These are phyloP conservation scores for Pseudoneurospora amorphoporcata DNA, from an alignment of 495 filamentous ascomycete genomes.

Conservation along the genomic window DNA sequence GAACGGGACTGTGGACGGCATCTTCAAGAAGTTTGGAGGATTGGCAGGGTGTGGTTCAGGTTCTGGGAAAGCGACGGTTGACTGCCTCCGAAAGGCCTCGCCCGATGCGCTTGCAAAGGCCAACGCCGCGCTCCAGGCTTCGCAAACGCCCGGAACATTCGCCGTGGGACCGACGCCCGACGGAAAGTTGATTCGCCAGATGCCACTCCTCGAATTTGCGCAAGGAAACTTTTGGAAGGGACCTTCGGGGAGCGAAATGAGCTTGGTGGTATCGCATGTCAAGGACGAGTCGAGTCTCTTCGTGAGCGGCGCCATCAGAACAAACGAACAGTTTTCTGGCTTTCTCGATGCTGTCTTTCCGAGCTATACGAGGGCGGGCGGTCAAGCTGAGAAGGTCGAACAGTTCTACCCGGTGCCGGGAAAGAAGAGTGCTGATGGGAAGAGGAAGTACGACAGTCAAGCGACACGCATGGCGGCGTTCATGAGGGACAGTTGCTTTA, in stretches of 20 bases:
- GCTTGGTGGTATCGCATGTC: constrained; percentile 30
- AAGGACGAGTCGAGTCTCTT: constrained; percentile 31
- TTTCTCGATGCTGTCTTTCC: constrained; percentile 35
- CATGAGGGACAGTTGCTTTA: constrained; percentile 27
- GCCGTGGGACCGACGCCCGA: constrained; percentile 37
- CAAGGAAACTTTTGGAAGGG: constrained; percentile 35
- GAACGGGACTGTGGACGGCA: constrained; percentile 24
- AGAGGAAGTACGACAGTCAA: constrained; percentile 19
- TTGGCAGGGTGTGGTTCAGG: constrained; percentile 37
- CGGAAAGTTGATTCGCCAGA: constrained; percentile 33
- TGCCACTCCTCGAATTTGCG: constrained; percentile 33
- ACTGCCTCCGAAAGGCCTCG: constrained; percentile 31
- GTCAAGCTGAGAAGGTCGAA: constrained; percentile 23
- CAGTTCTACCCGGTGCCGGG: constrained; percentile 23
- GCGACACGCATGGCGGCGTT: constrained; percentile 23
- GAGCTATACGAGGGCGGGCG: constrained; percentile 21
- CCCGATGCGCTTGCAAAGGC: constrained; percentile 26
- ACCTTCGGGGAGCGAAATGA: constrained; percentile 12
- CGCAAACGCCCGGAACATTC: constrained; percentile 28
- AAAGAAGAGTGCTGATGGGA: constrained; percentile 1
- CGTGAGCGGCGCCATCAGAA: constrained; percentile 34
- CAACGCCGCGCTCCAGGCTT: constrained; percentile 27
- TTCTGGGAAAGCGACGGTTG: not conserved
- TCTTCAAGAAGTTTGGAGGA: constrained; percentile 33
- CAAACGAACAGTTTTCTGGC: constrained; percentile 41